These are phyloP conservation scores for Macrolepiota fuliginosa DNA, from an alignment of 768 basidiomycete species.

Conservation along the genomic window DNA sequence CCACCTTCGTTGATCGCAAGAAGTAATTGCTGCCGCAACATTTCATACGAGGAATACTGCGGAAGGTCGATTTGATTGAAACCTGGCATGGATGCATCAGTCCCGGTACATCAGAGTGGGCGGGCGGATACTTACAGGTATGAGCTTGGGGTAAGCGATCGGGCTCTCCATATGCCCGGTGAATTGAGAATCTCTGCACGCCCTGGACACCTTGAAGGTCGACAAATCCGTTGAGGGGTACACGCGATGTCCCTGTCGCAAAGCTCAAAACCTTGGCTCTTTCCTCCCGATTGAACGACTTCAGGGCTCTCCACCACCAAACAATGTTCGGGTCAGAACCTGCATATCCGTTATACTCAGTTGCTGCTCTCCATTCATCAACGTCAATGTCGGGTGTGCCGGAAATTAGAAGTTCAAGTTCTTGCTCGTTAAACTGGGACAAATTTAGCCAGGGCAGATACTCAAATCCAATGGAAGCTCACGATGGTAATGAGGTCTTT, in stretches of 20 bases:
- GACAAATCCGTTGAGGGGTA: conserved; percentile 91
- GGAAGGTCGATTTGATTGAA: conserved; percentile 96
- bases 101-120: background rate
- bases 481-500: conserved; percentile 94
- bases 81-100: conserved; percentile 41
- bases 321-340: conserved; percentile 93
- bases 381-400: conserved; percentile 99
- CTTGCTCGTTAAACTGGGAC: conserved; percentile 86
- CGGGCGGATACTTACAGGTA: conserved; percentile 57
- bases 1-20: conserved; percentile 95
- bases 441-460: conserved; percentile 9
- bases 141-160: conserved; percentile 88
- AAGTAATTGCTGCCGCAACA: conserved; percentile 86
- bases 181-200: conserved; percentile 93
- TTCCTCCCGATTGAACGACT: conserved; percentile 96
- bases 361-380: conserved; percentile 94
- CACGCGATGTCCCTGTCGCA: conserved; percentile 89
- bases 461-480: conserved; percentile 27
- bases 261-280: conserved; percentile 96
- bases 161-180: conserved; percentile 85
- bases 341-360: conserved; percentile 86
- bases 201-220: conserved; percentile 96
- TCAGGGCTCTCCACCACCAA: conserved; percentile 99
- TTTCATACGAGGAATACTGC: conserved; percentile 94
- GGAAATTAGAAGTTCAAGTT: conserved; percentile 90